Evolutionary conservation across 2,329 filamentous ascomycete genomes (phyloP).

Genomic region (Venturia oleaginea): DNA sequence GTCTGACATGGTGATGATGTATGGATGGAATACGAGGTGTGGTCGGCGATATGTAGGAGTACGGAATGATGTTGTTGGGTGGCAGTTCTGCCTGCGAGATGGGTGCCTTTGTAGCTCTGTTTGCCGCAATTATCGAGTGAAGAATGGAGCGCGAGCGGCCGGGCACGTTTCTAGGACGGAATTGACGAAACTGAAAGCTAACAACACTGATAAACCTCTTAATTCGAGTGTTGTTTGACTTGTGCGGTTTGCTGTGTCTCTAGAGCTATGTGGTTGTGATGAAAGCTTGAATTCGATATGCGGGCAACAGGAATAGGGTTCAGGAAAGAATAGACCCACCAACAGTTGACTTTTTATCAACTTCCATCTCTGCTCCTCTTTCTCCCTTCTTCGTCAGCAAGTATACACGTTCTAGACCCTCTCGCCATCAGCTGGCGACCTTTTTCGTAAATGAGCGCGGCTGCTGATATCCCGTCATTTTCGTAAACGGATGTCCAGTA

Average conservation of each 20-base stretch:
- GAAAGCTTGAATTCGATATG: neutral
- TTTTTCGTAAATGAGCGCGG: neutral
- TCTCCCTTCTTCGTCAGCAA: neutral
- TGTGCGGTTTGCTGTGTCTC: neutral
- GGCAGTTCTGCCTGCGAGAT: neutral
- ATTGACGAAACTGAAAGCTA: neutral
- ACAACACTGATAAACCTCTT: neutral
- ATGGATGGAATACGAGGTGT: neutral
- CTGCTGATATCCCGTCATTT: neutral
- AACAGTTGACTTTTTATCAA: neutral
- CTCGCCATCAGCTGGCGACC: neutral
- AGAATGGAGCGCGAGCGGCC: neutral
- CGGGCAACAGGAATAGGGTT: neutral
- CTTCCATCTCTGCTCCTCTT: neutral
- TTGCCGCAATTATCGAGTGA: neutral
- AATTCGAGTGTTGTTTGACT: neutral
- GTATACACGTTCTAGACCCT: neutral
- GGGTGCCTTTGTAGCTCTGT: constrained; percentile 3
- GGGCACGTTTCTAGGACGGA: neutral
- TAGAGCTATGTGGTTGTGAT: neutral
- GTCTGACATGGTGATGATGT: constrained; percentile 1
- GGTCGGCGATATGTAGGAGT: neutral
- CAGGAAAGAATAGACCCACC: neutral
- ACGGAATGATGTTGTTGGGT: neutral
- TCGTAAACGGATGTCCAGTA: neutral